Conservation (phyloP, 169 alveolate genomes). For the Plasmodium cynomolgi region DNA sequence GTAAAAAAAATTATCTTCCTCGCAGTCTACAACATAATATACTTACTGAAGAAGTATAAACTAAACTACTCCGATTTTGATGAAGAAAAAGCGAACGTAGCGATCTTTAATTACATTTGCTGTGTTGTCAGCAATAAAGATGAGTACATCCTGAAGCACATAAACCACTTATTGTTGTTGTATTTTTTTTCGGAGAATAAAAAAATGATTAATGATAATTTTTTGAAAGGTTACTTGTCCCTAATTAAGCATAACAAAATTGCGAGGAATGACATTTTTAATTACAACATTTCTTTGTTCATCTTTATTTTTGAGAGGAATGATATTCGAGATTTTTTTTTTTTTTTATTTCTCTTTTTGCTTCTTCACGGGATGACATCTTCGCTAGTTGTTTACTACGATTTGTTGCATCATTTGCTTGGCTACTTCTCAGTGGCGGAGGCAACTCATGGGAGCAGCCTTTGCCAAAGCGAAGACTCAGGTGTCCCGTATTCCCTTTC, state of each 20-base stretch:
- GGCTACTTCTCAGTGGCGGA: neutral
- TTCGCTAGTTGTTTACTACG: conserved; percentile 33
- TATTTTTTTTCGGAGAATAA: conserved; percentile 42
- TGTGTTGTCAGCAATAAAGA: conserved; percentile 35
- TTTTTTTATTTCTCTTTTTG: conserved; percentile 33
- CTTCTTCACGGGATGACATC: conserved; percentile 11
- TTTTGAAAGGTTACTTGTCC: conserved; percentile 46
- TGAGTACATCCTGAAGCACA: conserved; percentile 46
- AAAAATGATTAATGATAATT: conserved; percentile 29
- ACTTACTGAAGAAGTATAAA: conserved; percentile 34
- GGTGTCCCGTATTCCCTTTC: neutral
- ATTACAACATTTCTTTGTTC: conserved; percentile 37
- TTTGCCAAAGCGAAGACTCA: neutral
- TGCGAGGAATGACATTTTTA: conserved; percentile 23
- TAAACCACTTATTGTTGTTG: conserved; percentile 34
- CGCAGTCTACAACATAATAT: conserved; percentile 44
- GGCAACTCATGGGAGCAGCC: neutral
- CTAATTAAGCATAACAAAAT: conserved; percentile 52
- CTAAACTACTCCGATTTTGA: conserved; percentile 19
- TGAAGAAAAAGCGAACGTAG: conserved; percentile 1
- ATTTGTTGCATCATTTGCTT: neutral
- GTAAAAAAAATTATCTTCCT: conserved; percentile 29
- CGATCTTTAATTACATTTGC: conserved; percentile 26
- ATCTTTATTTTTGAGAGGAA: conserved; percentile 34
- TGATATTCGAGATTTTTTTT: conserved; percentile 33